Base-by-base conservation (phyloP, 805 yeast species). In the Metschnikowia gelsemii region DNA sequence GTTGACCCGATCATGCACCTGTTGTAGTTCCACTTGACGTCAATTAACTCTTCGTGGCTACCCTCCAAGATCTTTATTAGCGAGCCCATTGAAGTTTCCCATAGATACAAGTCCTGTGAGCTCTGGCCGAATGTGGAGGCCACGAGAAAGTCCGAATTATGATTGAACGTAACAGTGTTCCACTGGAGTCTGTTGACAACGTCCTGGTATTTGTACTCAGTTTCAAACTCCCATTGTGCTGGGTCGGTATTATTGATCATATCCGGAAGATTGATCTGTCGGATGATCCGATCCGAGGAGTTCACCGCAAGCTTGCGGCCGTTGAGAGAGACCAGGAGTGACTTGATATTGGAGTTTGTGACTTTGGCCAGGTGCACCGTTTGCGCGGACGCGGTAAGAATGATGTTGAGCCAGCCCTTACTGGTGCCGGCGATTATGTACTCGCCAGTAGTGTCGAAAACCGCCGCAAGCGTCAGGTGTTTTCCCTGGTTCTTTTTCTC, bases 21-120 rank as follows among this genome's bases (percentile, higher is more conserved):
- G 36, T 78, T 68, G 43, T 78, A 80, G 59, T 90, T 87, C 96
- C 96, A 90, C 53, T 83, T 90, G 26, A 89, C 87, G 40, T 83
- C 91, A 36, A 84, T 77, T 46, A 90, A 68, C 56, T 90, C 96
- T 52, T 90, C 96, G 50, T 82, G 82, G 5, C 96, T 86, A 0
- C 96, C 96, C 61, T 90, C 96, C 24, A 88, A 67, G 35, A 89
- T 91, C 63, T 91, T 84, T 21, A 88, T 84, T 42, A 90, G 66
- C n/a, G 95, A 80, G 0, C 96, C 97, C 72, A 84, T 75, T 6
- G 78, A 71, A 0, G 96, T 86, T 58, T 91, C 97, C 97, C 97
- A 90, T 43, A 91, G 76, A 59, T 89, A 90, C 32, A 91, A 72
- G 54, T 87, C 96, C 57, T 89, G 96, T 0, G 93, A 82, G 4